phyloP scores from a whole-genome alignment of 1,284 basidiomycete genomes.

The Ceratobasidium sp. region DNA sequence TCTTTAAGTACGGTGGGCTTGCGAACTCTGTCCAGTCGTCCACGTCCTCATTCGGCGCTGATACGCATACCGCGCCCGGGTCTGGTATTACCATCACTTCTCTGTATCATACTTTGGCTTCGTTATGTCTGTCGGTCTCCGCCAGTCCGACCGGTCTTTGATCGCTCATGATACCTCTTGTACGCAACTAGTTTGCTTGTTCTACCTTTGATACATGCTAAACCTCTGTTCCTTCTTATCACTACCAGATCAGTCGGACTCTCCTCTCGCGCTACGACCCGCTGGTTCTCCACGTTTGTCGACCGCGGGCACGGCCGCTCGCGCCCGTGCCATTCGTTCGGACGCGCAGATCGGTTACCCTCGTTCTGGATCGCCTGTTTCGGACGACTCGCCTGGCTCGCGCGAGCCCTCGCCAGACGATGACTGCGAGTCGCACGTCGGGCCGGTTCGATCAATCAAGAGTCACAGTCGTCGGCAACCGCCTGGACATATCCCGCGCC shows the following conservation, averaged over 20 bases:
- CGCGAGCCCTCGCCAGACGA: conserved; percentile 4
- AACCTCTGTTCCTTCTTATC: not conserved
- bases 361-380: conserved; percentile 3
- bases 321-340: not conserved
- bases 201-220: not conserved
- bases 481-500: conserved; percentile 40
- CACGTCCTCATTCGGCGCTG: conserved; percentile 23
- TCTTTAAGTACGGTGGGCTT: conserved; percentile 29
- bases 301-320: not conserved
- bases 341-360: not conserved
- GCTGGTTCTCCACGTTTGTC: conserved; percentile 13
- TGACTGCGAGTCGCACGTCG: not conserved
- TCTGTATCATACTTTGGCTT: conserved; percentile 22
- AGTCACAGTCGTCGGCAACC: conserved; percentile 40
- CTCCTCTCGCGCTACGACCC: conserved; percentile 7
- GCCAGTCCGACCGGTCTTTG: conserved; percentile 14
- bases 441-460: conserved; percentile 27
- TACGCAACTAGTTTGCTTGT: not conserved
- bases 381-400: not conserved
- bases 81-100: not conserved
- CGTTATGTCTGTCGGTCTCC: not conserved
- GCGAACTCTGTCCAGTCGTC: conserved; percentile 8
- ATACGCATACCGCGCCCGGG: not conserved
- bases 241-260: conserved; percentile 9
- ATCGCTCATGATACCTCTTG: conserved; percentile 6